Base-by-base conservation (phyloP, 768 basidiomycete genomes). In the Candolleomyces eurysporus region DNA sequence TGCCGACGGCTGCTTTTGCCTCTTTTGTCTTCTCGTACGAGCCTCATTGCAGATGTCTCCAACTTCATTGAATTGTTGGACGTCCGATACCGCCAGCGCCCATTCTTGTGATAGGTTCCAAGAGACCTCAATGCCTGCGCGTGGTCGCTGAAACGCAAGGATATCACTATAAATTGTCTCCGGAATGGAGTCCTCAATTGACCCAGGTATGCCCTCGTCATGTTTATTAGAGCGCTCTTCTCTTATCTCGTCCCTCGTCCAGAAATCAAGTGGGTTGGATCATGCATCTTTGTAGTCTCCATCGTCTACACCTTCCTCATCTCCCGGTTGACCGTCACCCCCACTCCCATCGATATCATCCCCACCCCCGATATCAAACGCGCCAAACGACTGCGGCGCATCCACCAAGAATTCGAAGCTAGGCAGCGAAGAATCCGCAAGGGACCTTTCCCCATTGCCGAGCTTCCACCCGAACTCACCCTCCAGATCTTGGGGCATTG, bases 391-490 rank as follows among this genome's bases (percentile, higher is more conserved):
- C 65, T 1, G 68, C 66, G 67, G 46, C 54, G 62, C 42, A 67
- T 64, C 6, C 62, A 65, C 21, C 63, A 65, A 8, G 65, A 68
- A 22, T 62, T 68, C n/a, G 68, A 73, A 56, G 66, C 64, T 36
- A 61, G 57, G 43, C 69, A 65, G 22, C 61, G 60, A 26, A 50
- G 39, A 48, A 63, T 71, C 9, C 55, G 62, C 16, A 66, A 68
- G 50, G 49, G 52, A 36, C 63, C 69, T 1, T 75, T 75, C 55
- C 72, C 65, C 14, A 66, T 78, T 48, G 52, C 65, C 50, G 58
- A 65, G 31, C 71, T 78, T 10, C 77, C 76, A 1, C 63, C 68
- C 13, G 77, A 77, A 63, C 52, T 78, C 22, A 66, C 68, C 59
- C 63, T 74, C 46, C 51, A 67, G 16, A 67, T 78, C 36, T 65